Percentiles rank a stretch among this genome's conserved stretches.
Conservation (phyloP, 257 asterid species). For the Petrea volubilis region DNA sequence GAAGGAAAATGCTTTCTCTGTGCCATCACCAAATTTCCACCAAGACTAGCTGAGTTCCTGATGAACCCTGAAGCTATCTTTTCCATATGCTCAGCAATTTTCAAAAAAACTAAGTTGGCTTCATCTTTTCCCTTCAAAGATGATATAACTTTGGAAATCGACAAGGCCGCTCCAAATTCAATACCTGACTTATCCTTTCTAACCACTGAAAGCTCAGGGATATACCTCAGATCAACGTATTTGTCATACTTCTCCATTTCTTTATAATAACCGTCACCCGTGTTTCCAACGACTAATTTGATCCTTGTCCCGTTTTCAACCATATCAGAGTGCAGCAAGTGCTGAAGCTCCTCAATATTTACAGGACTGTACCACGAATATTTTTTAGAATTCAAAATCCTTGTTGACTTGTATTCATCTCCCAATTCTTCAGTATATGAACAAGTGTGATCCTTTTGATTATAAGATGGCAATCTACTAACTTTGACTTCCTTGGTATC, state of each 20-base stretch:
- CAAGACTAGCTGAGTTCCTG: constrained; percentile 64
- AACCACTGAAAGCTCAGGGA: constrained; percentile 53
- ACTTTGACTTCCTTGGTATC: constrained; percentile 36
- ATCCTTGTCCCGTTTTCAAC: constrained; percentile 26
- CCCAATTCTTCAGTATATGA: constrained; percentile 40
- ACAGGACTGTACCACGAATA: constrained; percentile 62
- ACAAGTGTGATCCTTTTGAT: constrained; percentile 31
- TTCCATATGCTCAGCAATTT: constrained; percentile 67
- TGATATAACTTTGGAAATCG: constrained; percentile 52
- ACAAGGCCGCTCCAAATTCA: constrained; percentile 62
- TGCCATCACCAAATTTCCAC: constrained; percentile 76
- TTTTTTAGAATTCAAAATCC: constrained; percentile 36
- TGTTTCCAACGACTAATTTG: constrained; percentile 66
- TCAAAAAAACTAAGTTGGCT: constrained; percentile 28
- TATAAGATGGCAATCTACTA: constrained; percentile 43
- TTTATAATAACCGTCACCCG: constrained; percentile 64
- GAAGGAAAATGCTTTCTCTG: constrained; percentile 74
- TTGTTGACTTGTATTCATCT: constrained; percentile 17
- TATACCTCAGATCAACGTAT: constrained; percentile 55
- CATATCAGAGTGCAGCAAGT: constrained; percentile 40
- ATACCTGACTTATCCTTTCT: constrained; percentile 40
- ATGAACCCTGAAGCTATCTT: constrained; percentile 57
- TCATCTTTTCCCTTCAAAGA: constrained; percentile 35
- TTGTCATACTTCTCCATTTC: constrained; percentile 43
- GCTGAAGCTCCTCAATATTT: constrained; percentile 51